Conservation (phyloP, 2,329 filamentous ascomycete species). For the Paracorniculantispora psalliotae region DNA sequence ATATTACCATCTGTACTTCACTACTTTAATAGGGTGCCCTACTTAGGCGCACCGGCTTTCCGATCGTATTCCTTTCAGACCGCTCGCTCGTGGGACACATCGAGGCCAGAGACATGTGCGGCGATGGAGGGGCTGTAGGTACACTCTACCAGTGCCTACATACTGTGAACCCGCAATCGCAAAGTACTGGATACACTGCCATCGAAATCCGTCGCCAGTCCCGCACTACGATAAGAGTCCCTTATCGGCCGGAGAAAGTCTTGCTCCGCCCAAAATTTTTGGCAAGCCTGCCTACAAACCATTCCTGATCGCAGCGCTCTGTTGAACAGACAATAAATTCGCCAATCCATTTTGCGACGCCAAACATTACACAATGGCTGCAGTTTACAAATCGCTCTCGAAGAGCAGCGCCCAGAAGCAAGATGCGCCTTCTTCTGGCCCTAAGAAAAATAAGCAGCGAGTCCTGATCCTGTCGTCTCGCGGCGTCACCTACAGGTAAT, state of each 20-base stretch:
- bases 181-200: background rate
- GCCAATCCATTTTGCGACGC: background rate
- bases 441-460: conserved; percentile 64
- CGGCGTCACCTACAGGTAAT: conserved; percentile 82
- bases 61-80: background rate
- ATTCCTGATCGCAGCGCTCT: background rate
- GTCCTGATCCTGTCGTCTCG: conserved; percentile 88
- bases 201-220: background rate
- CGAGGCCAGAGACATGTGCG: background rate
- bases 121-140: background rate
- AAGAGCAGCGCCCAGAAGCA: conserved; percentile 50
- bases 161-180: background rate
- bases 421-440: conserved; percentile 44
- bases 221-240: conserved; percentile 23
- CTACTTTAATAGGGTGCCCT: too few relatives aligned
- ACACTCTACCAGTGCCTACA: background rate
- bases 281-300: conserved; percentile 13
- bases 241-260: conserved; percentile 29
- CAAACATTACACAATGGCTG: conserved; percentile 50
- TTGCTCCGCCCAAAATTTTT: conserved; percentile 26
- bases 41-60: background rate
- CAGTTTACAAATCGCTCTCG: conserved; percentile 70
- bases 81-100: background rate
- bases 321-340: background rate
- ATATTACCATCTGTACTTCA: too few relatives aligned